Percentiles rank a stretch among this genome's conserved stretches.
Evolutionary conservation across 345 rosid genomes (phyloP).

Genomic region (Lepidium didymum): DNA sequence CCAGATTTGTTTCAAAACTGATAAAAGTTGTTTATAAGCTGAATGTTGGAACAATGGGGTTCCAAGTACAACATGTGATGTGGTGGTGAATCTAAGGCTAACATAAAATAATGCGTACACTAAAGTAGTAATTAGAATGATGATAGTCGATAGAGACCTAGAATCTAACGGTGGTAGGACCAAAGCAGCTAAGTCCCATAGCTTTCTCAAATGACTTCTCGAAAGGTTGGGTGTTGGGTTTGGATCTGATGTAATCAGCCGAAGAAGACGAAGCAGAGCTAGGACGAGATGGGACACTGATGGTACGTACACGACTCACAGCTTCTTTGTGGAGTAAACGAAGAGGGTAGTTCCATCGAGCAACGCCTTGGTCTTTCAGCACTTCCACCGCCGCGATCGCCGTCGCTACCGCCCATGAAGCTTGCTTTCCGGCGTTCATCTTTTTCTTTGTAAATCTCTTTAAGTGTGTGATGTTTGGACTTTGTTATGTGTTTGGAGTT

Average conservation of each 20-base stretch:
- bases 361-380: conserved; percentile 63
- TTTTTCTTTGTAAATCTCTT: not conserved
- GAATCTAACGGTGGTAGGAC: conserved; percentile 37
- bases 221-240: conserved; percentile 12
- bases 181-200: conserved; percentile 41
- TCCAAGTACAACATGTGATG: not conserved
- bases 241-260: conserved; percentile 12
- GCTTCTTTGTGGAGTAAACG: conserved; percentile 40
- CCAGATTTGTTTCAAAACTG: not conserved
- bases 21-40: not conserved
- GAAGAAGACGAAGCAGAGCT: conserved; percentile 18
- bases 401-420: conserved; percentile 47
- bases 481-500: not conserved
- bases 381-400: conserved; percentile 64
- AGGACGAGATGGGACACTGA: conserved; percentile 9
- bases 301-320: conserved; percentile 30
- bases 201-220: conserved; percentile 34
- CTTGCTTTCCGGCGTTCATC: conserved; percentile 27
- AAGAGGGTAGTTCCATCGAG: conserved; percentile 56
- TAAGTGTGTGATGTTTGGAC: not conserved
- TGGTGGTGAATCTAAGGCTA: not conserved
- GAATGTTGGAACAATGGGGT: not conserved
- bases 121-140: not conserved
- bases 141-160: not conserved
- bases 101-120: not conserved